phyloP scores from a whole-genome alignment of 2,329 filamentous ascomycete genomes.

The Apiospora saccharicola region DNA sequence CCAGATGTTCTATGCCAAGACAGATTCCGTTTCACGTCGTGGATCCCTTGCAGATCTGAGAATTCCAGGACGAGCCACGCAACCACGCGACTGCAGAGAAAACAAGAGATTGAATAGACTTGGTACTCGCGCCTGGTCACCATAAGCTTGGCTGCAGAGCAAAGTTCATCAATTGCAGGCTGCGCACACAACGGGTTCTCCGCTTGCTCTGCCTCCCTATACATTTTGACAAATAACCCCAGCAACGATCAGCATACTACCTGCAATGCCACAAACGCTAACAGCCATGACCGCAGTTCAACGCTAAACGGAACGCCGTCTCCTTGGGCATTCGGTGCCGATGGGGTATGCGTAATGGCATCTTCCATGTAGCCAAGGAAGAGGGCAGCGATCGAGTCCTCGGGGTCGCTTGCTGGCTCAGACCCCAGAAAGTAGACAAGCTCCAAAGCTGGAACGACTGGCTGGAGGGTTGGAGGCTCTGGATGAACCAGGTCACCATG shows the following conservation, averaged over 20 bases:
- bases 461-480: slow-evolving; percentile 71
- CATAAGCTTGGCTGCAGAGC: slow-evolving; percentile 1
- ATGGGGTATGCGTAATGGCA: slow-evolving; percentile 74
- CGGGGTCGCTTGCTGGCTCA: slow-evolving; percentile 77
- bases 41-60: slow-evolving; percentile 13
- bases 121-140: not conserved
- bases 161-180: not conserved
- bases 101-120: not conserved
- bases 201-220: not conserved
- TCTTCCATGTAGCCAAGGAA: slow-evolving; percentile 75
- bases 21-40: slow-evolving; percentile 13
- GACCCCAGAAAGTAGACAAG: slow-evolving; percentile 56
- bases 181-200: not conserved
- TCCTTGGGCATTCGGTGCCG: slow-evolving; percentile 71
- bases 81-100: not conserved
- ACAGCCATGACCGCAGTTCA: slow-evolving; percentile 56
- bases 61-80: not conserved
- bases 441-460: slow-evolving; percentile 68
- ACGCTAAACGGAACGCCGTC: slow-evolving; percentile 64
- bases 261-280: not conserved
- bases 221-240: slow-evolving; percentile 2
- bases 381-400: slow-evolving; percentile 61
- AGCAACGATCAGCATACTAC: not conserved
- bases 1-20: slow-evolving; percentile 8
- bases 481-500: slow-evolving; percentile 69